Percentiles rank a stretch among this genome's conserved stretches.
These are phyloP conservation scores for Blastobotrys niveus DNA, from an alignment of 1,139 yeast species.

Conservation along the genomic window DNA sequence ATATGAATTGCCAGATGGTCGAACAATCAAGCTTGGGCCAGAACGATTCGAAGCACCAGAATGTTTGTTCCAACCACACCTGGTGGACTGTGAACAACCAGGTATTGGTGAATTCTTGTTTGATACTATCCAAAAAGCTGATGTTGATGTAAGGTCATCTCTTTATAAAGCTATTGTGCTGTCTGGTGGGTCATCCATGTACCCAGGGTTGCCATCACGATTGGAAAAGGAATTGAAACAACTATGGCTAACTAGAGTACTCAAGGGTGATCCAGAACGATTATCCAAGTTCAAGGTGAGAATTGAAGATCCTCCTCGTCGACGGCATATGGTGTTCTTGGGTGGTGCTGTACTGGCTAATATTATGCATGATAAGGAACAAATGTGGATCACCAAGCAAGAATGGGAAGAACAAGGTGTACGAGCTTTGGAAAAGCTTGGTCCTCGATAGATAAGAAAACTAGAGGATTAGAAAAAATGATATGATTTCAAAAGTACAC, in stretches of 20 bases:
- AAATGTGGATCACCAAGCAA: constrained; percentile 93
- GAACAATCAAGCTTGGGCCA: constrained; percentile 87
- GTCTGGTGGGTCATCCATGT: constrained; percentile 97
- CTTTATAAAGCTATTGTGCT: constrained; percentile 87
- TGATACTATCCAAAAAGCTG: constrained; percentile 90
- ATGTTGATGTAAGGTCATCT: constrained; percentile 84
- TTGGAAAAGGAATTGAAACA: constrained; percentile 94
- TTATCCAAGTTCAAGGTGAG: constrained; percentile 89
- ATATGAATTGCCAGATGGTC: constrained; percentile 94
- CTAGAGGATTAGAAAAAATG: not conserved
- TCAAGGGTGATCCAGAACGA: constrained; percentile 81
- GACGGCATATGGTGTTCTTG: constrained; percentile 97
- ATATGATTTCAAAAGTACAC: not conserved
- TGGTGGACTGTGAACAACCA: constrained; percentile 96
- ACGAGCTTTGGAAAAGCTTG: constrained; percentile 74
- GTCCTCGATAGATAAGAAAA: constrained; percentile 60
- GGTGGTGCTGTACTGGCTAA: constrained; percentile 99
- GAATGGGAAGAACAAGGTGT: constrained; percentile 99
- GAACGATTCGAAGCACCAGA: constrained; percentile 98
- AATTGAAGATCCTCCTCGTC: constrained; percentile 98
- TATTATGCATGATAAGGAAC: constrained; percentile 97
- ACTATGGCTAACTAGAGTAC: constrained; percentile 85
- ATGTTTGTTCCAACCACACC: constrained; percentile 92
- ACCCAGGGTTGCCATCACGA: constrained; percentile 95
- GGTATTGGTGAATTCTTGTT: constrained; percentile 92